Evolutionary conservation across 805 yeast species (phyloP).

Genomic region (Kodamaea neixiangensis): DNA sequence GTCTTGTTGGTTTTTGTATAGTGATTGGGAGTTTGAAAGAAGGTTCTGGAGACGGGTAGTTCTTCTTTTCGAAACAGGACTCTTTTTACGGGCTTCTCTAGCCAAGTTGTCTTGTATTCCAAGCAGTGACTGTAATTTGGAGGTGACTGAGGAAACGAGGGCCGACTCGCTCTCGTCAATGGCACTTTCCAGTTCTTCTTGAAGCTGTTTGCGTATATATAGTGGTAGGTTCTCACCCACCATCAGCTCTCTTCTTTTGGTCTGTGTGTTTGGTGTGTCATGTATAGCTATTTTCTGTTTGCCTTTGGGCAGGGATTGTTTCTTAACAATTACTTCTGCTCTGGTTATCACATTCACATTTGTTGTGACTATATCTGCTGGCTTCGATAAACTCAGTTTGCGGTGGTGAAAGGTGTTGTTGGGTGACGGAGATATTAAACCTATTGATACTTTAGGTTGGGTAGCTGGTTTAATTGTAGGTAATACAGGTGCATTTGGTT

Average conservation of each 20-base stretch:
- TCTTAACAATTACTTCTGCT: constrained; percentile 18
- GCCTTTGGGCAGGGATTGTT: constrained; percentile 7
- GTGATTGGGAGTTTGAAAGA: constrained; percentile 37
- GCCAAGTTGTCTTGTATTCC: neutral
- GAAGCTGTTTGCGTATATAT: constrained; percentile 33
- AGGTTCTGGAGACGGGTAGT: constrained; percentile 32
- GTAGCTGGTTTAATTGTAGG: neutral
- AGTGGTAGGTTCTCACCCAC: constrained; percentile 39
- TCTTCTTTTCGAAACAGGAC: constrained; percentile 10
- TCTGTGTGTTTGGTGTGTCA: neutral
- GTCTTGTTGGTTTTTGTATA: constrained; percentile 20
- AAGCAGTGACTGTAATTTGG: neutral
- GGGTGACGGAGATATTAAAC: constrained; percentile 20
- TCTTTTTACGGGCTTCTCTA: neutral
- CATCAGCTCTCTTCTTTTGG: constrained; percentile 30
- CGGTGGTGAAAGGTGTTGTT: constrained; percentile 16
- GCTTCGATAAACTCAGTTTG: constrained; percentile 23
- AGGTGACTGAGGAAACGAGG: neutral
- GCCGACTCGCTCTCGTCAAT: neutral
- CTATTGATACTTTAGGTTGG: constrained; percentile 29
- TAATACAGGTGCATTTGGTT: neutral
- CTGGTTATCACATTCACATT: constrained; percentile 37
- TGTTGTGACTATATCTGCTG: constrained; percentile 33
- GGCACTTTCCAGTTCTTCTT: constrained; percentile 6
- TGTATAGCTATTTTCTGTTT: constrained; percentile 6